Base-by-base conservation (phyloP, 1,284 basidiomycete genomes). In the Thecaphora thlaspeos region DNA sequence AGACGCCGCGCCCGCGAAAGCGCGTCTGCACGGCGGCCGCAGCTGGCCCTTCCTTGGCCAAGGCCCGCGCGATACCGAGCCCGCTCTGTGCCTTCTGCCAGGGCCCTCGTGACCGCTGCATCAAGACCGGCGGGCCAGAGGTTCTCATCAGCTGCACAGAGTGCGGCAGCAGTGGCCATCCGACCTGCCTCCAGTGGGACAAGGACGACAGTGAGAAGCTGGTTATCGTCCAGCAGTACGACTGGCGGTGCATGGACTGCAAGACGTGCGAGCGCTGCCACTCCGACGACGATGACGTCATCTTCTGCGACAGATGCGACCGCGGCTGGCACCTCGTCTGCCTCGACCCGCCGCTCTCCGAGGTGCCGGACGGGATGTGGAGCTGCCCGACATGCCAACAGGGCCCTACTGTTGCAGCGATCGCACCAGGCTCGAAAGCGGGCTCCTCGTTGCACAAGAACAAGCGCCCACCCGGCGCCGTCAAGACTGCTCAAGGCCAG, bases 221-320 rank as follows among this genome's bases (percentile, higher is more conserved):
- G 21, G 48, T 75, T 32, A 79, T 83, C 21, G 81, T 83, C 14
- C 83, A 84, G 43, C 81, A 84, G 48, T 94, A 93, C 76, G 81
- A 84, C 26, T 98, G 94, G 94, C 84, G 84, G 62, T 98, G 94
- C 76, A 84, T 86, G 48, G 90, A 94, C 67, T 97, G 94, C 82
- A 97, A 95, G 81, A 86, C 82, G 48, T 98, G 94, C 78, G 91
- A 95, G 79, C 81, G 89, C 52, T 98, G 94, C 77, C 79, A 83
- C 42, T 81, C 86, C 74, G 91, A 92, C 76, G 90, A 88, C 30
- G 87, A 91, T 76, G 92, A 94, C 79, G 92, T 97, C 70, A 80
- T 97, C 61, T 89, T 97, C 70, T 98, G 94, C 79, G 94, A 97
- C 81, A 84, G 83, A 46, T 98, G 94, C 78, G 94, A 98, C 81